These are phyloP conservation scores for Botrytis sinoallii DNA, from an alignment of 2,329 filamentous ascomycete species.

Conservation along the genomic window DNA sequence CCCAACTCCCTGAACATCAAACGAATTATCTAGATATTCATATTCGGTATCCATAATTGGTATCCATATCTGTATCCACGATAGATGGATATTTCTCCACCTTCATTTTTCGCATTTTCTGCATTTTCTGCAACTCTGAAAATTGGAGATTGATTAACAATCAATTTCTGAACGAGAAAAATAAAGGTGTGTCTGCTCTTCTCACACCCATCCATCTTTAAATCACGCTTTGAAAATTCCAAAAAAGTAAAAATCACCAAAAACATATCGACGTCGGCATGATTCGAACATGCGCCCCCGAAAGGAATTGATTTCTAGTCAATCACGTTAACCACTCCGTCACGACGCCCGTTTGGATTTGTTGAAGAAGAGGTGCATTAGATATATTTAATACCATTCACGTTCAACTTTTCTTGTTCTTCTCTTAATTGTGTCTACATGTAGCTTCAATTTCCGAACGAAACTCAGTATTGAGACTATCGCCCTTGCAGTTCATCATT, in stretches of 20 bases:
- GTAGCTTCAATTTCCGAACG: background rate
- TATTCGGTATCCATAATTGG: no score
- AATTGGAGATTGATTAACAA: background rate
- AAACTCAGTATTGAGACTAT: background rate
- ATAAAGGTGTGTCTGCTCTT: background rate
- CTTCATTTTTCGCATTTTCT: no score
- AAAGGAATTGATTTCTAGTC: slow-evolving; percentile 3
- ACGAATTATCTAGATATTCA: no score
- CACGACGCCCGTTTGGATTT: background rate
- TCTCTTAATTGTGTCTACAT: background rate
- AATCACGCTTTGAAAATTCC: background rate
- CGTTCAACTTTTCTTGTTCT: background rate
- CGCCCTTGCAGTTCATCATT: background rate
- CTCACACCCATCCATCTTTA: background rate
- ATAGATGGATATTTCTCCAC: no score
- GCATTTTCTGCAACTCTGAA: no score
- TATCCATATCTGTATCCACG: no score
- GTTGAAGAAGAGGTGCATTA: fast-evolving
- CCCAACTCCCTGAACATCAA: no score
- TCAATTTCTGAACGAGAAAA: background rate
- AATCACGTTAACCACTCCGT: slow-evolving; percentile 12
- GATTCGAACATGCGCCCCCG: background rate
- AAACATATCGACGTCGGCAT: background rate
- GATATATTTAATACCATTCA: background rate
- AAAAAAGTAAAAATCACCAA: background rate